Evolutionary conservation across 2,329 filamentous ascomycete genomes (phyloP), one percentile per base, ranked within the genome.

Genomic region (Alternaria arbusti): DNA sequence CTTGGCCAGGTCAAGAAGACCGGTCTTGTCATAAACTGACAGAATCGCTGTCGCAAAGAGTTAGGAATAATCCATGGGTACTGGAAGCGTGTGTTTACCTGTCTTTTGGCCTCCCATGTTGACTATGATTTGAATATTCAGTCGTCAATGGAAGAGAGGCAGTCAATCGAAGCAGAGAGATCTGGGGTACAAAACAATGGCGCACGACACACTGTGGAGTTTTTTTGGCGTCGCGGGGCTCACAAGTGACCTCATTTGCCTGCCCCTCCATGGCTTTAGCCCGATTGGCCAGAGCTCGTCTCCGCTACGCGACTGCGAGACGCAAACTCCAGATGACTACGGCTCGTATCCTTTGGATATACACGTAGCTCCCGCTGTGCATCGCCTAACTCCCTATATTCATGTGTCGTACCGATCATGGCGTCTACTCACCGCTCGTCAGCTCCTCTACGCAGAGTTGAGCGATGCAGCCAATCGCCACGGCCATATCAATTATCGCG

Each of bases 21-120:
- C 96, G 60, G 95, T 98, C 90, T 99, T 99, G 87, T 99, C 93
- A 81, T 96, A 98, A 85, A 98, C 96, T 70, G 95, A 98, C 80
- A 99, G 87, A 79, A 99, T 98, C 71, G 96, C 96, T 84, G 63
- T 50, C 17, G 47, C 25, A 47, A 40, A 71, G 20, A 67, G 61
- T 57, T 51, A 63, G 56, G 49, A 15, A 32, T 11, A 30, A 9
- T 28, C n/a, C 12, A 23, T n/a, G 22, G n/a, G 11, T 12, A 6
- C 12, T 11, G 22, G 2, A 7, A 3, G 9, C 13, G 5, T 9
- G n/a, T 25, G 13, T 51, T 44, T 65, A 79, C 78, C 78, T 66
- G 78, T 80, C 68, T 79, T 80, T 69, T 79, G 78, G 57, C 75
- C 72, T 43, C 66, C 70, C 77, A 79, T 79, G 13, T 59, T 77